These are phyloP conservation scores for Sophora flavescens DNA, from an alignment of 306 rosid species.

Conservation along the genomic window DNA sequence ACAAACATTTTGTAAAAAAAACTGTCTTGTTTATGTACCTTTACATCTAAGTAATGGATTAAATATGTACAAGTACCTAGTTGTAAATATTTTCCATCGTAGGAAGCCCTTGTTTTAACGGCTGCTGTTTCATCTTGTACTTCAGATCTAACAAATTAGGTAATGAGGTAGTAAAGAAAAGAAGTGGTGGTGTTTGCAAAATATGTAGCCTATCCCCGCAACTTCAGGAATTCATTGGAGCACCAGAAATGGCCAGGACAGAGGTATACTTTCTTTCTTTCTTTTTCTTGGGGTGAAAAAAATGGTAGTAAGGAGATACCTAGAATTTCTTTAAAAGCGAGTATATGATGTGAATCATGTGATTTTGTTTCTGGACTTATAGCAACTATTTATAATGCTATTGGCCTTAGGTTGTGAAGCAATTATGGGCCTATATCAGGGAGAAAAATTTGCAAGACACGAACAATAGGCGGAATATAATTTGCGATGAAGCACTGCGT, in stretches of 20 bases:
- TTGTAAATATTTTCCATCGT: slow-evolving; percentile 40
- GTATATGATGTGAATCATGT: slow-evolving; percentile 24
- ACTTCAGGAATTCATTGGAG: slow-evolving; percentile 74
- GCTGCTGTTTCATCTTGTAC: slow-evolving; percentile 43
- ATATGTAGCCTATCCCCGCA: slow-evolving; percentile 75
- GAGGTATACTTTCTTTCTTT: slow-evolving; percentile 58
- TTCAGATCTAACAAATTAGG: slow-evolving; percentile 61
- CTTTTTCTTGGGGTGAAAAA: background rate
- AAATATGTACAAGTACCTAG: slow-evolving; percentile 22
- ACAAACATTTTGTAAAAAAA: slow-evolving; percentile 18
- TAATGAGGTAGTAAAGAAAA: slow-evolving; percentile 66
- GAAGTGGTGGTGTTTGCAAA: slow-evolving; percentile 77
- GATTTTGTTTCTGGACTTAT: slow-evolving; percentile 39
- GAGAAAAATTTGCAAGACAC: slow-evolving; percentile 77
- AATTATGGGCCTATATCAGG: slow-evolving; percentile 73
- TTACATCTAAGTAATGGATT: slow-evolving; percentile 2
- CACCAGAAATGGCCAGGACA: slow-evolving; percentile 82
- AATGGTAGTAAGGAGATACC: slow-evolving; percentile 16
- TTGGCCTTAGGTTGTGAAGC: slow-evolving; percentile 73
- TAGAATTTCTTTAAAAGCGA: slow-evolving; percentile 42
- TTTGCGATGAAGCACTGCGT: slow-evolving; percentile 70
- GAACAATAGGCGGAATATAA: slow-evolving; percentile 63
- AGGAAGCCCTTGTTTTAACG: slow-evolving; percentile 41
- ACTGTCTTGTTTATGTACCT: background rate
- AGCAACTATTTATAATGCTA: slow-evolving; percentile 27